phyloP scores from a whole-genome alignment of 1,284 basidiomycete genomes.

The Malassezia dermatis region DNA sequence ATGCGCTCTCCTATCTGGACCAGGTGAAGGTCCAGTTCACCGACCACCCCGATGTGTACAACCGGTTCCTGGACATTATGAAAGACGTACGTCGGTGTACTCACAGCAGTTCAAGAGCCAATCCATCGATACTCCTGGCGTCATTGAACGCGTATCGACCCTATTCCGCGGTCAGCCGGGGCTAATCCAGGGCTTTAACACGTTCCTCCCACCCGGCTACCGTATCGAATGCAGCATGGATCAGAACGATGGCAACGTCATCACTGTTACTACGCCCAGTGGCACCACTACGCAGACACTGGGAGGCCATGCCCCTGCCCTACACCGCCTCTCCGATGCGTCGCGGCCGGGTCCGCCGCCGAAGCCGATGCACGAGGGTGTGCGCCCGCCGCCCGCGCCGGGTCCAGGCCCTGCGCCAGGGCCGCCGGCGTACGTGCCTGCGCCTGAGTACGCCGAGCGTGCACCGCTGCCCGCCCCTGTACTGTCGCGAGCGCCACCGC shows the following conservation, averaged over 20 bases:
- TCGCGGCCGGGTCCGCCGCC: not conserved
- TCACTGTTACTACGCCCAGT: slow-evolving; percentile 86
- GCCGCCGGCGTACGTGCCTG: not conserved
- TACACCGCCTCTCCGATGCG: not conserved
- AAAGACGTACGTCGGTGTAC: slow-evolving; percentile 57
- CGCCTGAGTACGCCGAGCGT: not conserved
- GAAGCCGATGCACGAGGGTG: not conserved
- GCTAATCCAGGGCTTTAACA: slow-evolving; percentile 98
- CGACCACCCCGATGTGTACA: slow-evolving; percentile 89
- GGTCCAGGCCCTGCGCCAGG: not conserved
- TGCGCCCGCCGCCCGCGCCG: slow-evolving; percentile 4
- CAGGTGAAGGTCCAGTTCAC: slow-evolving; percentile 82
- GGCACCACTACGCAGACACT: slow-evolving; percentile 61
- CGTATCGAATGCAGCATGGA: slow-evolving; percentile 74
- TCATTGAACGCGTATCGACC: slow-evolving; percentile 89
- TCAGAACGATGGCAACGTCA: slow-evolving; percentile 60
- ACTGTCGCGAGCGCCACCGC: not conserved
- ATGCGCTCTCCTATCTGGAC: slow-evolving; percentile 92
- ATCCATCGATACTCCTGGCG: slow-evolving; percentile 87
- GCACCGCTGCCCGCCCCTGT: not conserved
- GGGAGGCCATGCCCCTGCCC: slow-evolving; percentile 25
- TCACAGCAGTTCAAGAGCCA: slow-evolving; percentile 43
- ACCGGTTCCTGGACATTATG: slow-evolving; percentile 96
- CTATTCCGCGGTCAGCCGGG: slow-evolving; percentile 86
- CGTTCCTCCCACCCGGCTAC: slow-evolving; percentile 91